These are phyloP conservation scores for Mercurialis annua DNA, from an alignment of 345 rosid genomes.

Conservation along the genomic window DNA sequence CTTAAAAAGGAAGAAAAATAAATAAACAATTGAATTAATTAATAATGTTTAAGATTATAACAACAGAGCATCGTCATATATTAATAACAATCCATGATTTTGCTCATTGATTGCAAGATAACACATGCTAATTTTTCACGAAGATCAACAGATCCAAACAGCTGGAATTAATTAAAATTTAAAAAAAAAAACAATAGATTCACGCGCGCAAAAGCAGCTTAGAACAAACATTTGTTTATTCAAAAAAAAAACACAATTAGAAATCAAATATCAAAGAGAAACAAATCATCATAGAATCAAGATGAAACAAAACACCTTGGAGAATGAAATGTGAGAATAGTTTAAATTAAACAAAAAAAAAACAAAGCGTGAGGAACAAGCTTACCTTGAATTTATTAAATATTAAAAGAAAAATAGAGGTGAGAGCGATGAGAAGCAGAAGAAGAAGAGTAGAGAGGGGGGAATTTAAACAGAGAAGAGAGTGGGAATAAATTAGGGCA, in stretches of 20 bases:
- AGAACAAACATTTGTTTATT: too few species aligned
- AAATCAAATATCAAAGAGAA: constrained; percentile 1
- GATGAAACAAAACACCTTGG: background rate
- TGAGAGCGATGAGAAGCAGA: constrained; percentile 5
- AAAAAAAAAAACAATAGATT: too few species aligned
- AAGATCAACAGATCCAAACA: constrained; percentile 15
- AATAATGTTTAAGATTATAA: constrained; percentile 16
- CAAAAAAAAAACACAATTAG: background rate
- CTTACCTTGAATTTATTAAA: constrained; percentile 22
- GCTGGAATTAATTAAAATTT: too few species aligned
- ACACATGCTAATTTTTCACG: constrained; percentile 6
- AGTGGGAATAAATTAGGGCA: constrained; percentile 48
- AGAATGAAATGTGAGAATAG: background rate
- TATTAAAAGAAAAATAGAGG: background rate
- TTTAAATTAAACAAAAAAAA: background rate
- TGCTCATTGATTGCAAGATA: constrained; percentile 1
- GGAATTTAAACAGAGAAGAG: constrained; percentile 19
- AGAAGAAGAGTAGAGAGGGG: constrained; percentile 13
- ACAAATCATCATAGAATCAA: background rate
- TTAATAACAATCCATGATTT: background rate
- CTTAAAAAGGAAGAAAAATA: background rate
- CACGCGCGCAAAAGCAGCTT: background rate
- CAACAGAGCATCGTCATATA: background rate
- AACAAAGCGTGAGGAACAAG: constrained; percentile 9
- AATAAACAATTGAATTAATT: too few species aligned